These are phyloP conservation scores for Lactarius sanguifluus DNA, from an alignment of 768 basidiomycete genomes.

Conservation along the genomic window DNA sequence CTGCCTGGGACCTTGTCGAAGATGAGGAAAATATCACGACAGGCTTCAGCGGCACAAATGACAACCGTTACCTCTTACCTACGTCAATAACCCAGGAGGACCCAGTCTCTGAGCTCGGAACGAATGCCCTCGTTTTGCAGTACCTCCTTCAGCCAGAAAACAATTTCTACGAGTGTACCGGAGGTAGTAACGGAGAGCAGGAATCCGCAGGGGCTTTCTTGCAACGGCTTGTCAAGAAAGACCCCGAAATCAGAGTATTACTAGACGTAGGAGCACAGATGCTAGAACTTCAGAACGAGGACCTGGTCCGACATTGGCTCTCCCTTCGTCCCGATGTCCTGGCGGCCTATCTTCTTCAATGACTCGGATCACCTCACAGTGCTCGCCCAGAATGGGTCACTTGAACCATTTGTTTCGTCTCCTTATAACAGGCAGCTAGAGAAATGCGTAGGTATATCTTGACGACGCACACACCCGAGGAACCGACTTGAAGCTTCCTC, in stretches of 20 bases:
- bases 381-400: slow-evolving; percentile 39
- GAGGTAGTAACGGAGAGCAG: slow-evolving; percentile 23
- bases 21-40: slow-evolving; percentile 40
- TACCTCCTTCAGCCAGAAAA: slow-evolving; percentile 45
- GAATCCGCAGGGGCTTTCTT: slow-evolving; percentile 34
- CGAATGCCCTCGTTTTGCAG: slow-evolving; percentile 48
- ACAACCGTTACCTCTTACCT: slow-evolving; percentile 42
- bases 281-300: slow-evolving; percentile 47
- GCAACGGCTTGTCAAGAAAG: slow-evolving; percentile 37
- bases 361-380: slow-evolving; percentile 39
- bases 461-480: slow-evolving; percentile 56
- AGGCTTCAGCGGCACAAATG: slow-evolving; percentile 60
- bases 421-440: slow-evolving; percentile 39
- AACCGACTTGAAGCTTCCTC: slow-evolving; percentile 53
- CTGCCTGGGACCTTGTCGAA: slow-evolving; percentile 54
- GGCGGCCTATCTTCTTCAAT: slow-evolving; percentile 46
- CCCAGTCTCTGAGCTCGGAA: slow-evolving; percentile 42
- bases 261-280: slow-evolving; percentile 60
- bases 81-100: slow-evolving; percentile 40
- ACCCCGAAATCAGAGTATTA: slow-evolving; percentile 45
- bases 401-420: slow-evolving; percentile 41
- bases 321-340: slow-evolving; percentile 31
- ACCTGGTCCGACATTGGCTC: slow-evolving; percentile 46
- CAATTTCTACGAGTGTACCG: slow-evolving; percentile 36
- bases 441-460: slow-evolving; percentile 47